Conservation (phyloP, 202 grass and related monocot species). For the Brachypodium distachyon region DNA sequence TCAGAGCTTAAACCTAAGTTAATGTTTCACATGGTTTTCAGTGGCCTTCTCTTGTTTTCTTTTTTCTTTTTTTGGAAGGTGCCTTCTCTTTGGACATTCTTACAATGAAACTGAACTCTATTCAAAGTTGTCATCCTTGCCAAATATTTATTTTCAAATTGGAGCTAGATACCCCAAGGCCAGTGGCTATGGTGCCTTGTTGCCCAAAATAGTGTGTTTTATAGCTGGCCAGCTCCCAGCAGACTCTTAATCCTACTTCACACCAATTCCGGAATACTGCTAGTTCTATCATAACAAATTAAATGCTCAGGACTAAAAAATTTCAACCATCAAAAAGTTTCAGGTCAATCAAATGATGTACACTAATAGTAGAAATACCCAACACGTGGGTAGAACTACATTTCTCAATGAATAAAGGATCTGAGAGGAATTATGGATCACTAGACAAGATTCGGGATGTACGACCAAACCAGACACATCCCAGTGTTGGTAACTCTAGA, state of each 20-base stretch:
- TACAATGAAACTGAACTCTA: not conserved
- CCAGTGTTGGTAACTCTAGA: not conserved
- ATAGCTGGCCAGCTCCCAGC: not conserved
- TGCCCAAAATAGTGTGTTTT: not conserved
- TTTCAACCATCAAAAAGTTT: not conserved
- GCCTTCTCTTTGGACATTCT: not conserved
- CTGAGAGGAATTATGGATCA: not conserved
- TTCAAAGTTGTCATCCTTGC: not conserved
- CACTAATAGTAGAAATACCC: no score
- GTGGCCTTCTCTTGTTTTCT: no score
- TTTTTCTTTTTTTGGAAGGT: no score
- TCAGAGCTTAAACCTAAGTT: no score
- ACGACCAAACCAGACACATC: not conserved
- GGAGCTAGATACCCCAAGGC: no score
- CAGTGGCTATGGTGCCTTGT: no score
- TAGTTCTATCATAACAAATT: not conserved
- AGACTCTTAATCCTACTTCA: not conserved
- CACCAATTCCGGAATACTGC: not conserved
- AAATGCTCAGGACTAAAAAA: not conserved
- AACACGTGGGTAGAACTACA: not conserved
- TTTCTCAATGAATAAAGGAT: not conserved
- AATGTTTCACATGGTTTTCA: no score
- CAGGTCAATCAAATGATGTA: not conserved
- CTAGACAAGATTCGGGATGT: not conserved
- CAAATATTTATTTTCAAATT: not conserved